Evolutionary conservation across 208 protist genomes (phyloP).

Genomic region (Crithidia thermophila): DNA sequence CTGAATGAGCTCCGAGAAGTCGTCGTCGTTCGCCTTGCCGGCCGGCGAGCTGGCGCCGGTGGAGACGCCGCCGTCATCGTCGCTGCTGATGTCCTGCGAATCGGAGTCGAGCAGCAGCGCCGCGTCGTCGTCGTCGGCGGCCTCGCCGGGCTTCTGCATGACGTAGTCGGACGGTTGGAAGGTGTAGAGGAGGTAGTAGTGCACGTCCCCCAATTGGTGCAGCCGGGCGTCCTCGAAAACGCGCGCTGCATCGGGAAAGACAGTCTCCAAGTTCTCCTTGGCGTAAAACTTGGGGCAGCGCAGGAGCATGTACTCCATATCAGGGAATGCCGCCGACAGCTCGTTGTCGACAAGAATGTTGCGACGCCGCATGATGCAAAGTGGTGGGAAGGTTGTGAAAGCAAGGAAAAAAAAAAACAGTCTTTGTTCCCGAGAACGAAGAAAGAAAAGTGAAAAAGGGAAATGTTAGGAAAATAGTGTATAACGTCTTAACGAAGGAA

Average conservation of each 20-base stretch:
- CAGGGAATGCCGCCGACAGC: slow-evolving; percentile 2
- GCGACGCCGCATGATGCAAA: slow-evolving; percentile 24
- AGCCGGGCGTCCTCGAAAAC: background rate
- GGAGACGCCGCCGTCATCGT: slow-evolving; percentile 13
- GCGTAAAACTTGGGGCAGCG: slow-evolving; percentile 41
- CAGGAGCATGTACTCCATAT: slow-evolving; percentile 44
- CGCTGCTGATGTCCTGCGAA: slow-evolving; percentile 27
- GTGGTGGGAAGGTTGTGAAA: too few relatives aligned
- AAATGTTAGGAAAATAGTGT: background rate
- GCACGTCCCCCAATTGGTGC: background rate
- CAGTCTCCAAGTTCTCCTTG: slow-evolving; percentile 42
- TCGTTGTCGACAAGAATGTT: slow-evolving; percentile 17
- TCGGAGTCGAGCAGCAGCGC: background rate
- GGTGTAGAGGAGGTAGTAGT: slow-evolving; percentile 42
- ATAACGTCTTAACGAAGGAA: background rate
- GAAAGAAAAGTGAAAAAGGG: background rate
- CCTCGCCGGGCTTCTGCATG: slow-evolving; percentile 23
- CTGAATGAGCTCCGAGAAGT: slow-evolving; percentile 38
- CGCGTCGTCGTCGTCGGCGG: background rate
- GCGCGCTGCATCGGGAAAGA: slow-evolving; percentile 33
- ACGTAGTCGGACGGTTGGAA: slow-evolving; percentile 44
- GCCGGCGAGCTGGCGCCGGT: background rate
- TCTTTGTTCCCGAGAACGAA: slow-evolving; percentile 1
- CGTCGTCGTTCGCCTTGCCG: slow-evolving; percentile 6
- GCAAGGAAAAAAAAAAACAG: slow-evolving; percentile 1